Evolutionary conservation across 2,329 filamentous ascomycete species (phyloP), one percentile per base, ranked within the genome.

Genomic region (Pyrenochaeta sp.): DNA sequence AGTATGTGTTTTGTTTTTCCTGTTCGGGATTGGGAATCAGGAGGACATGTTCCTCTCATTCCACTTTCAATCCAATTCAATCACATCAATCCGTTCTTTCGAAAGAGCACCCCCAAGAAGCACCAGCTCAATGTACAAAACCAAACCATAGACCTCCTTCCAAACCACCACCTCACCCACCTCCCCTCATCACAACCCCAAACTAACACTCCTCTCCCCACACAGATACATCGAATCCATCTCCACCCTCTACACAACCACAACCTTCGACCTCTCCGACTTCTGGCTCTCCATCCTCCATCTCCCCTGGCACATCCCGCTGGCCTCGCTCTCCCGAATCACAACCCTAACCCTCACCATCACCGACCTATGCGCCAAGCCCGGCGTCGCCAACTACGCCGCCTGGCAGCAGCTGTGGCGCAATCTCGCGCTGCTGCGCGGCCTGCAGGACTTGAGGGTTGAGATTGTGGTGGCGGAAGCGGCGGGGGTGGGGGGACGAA

Each of bases 251-350:
- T 46, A 46, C 20, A n/a, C 29, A 14, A 36, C 36, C 7, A 40
- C 26, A 10, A 28, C 20, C 15, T 44, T 49, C 30, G 35, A 49
- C 23, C 41, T 49, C 17, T 35, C 40, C 7, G 41, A 49, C 13
- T 41, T 40, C 27, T 44, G 41, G 45, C 13, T 27, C 1, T 23
- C 36, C 14, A 7, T 41, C 14, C 15, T 7, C 14, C 29, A 35
- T 14, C 41, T 49, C 8, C 41, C 17, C 5, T 49, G 41, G 45
- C 19, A 20, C 18, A 21, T 48, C 17, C 44, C 44, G 4, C 21
- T 48, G 14, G 5, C 21, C n/a, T 28, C 34, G 4, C 20, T 48
- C 6, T 23, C 20, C 27, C n/a, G 22, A 3, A 39, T 43, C 11
- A 19, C 39, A 2, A 22, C 18, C n/a, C 11, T 48, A 17, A 22